Conservation (phyloP, 2,329 filamentous ascomycete genomes). For the Fusarium cicatricum region DNA sequence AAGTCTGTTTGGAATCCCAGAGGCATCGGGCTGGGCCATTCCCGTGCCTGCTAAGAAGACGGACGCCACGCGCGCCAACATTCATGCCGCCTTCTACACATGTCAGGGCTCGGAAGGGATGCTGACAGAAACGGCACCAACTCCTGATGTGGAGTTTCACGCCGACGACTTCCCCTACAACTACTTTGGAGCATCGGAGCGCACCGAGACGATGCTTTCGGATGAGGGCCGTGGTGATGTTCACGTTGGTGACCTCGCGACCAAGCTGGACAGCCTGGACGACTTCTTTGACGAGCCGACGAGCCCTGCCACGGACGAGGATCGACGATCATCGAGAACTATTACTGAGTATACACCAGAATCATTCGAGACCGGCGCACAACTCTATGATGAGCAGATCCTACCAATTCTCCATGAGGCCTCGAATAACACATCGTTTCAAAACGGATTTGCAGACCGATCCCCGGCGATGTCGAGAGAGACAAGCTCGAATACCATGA, state of each 20-base stretch:
- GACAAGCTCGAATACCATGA: constrained; percentile 68
- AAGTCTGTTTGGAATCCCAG: constrained; percentile 95
- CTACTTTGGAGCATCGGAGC: constrained; percentile 75
- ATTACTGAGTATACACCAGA: constrained; percentile 72
- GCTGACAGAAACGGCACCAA: constrained; percentile 68
- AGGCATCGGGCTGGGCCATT: constrained; percentile 95
- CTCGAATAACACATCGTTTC: constrained; percentile 80
- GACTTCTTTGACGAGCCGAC: constrained; percentile 81
- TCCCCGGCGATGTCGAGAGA: constrained; percentile 68
- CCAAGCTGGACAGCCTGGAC: constrained; percentile 79
- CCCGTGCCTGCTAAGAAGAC: constrained; percentile 92
- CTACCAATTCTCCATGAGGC: constrained; percentile 89
- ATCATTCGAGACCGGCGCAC: constrained; percentile 76
- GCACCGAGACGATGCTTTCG: constrained; percentile 92
- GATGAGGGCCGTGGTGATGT: constrained; percentile 78
- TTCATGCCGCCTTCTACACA: constrained; percentile 95
- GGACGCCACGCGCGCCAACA: constrained; percentile 84
- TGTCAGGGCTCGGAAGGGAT: constrained; percentile 75
- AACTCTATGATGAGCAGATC: constrained; percentile 92
- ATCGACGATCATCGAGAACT: constrained; percentile 68
- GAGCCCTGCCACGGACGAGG: constrained; percentile 65
- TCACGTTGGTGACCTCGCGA: constrained; percentile 79
- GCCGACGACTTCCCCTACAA: constrained; percentile 86
- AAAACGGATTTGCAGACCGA: constrained; percentile 86
- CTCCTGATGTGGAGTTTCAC: constrained; percentile 91